Percentiles rank a stretch among this genome's conserved stretches.
These are phyloP conservation scores for Talaromyces adpressus DNA, from an alignment of 495 filamentous ascomycete species.

Conservation along the genomic window DNA sequence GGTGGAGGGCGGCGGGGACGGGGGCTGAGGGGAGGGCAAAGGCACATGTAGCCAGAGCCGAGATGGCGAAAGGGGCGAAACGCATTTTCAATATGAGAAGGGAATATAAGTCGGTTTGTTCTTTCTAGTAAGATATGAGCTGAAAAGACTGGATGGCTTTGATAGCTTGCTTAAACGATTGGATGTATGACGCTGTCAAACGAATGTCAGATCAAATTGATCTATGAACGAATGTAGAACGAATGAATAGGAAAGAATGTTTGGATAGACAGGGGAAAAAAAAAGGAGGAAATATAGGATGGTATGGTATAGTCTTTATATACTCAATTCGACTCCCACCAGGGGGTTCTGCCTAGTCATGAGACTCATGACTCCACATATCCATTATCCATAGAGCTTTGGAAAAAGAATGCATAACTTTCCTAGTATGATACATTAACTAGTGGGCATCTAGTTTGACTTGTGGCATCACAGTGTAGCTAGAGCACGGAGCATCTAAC, in stretches of 20 bases:
- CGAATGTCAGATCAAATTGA: constrained; percentile 2
- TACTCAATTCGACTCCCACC: no score
- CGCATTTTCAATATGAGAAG: neutral
- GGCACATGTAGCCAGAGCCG: constrained; percentile 12
- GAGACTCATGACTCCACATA: no score
- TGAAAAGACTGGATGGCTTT: neutral
- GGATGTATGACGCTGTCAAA: neutral
- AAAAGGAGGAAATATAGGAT: constrained; percentile 2
- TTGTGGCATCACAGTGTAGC: neutral
- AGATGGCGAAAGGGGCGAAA: constrained; percentile 5
- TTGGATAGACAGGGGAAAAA: neutral
- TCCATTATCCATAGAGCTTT: neutral
- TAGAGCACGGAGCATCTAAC: neutral
- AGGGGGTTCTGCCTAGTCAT: no score
- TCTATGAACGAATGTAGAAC: neutral
- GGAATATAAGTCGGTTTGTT: neutral
- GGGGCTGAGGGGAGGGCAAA: constrained; percentile 11
- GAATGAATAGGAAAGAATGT: neutral
- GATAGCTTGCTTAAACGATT: neutral
- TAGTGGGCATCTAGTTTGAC: neutral
- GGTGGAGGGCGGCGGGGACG: neutral
- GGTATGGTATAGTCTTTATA: constrained; percentile 9
- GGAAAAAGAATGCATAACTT: neutral
- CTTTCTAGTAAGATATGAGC: neutral
- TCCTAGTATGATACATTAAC: neutral